Evolutionary conservation across 1,284 basidiomycete genomes (phyloP).

Genomic region (Microbotryum saponariae): DNA sequence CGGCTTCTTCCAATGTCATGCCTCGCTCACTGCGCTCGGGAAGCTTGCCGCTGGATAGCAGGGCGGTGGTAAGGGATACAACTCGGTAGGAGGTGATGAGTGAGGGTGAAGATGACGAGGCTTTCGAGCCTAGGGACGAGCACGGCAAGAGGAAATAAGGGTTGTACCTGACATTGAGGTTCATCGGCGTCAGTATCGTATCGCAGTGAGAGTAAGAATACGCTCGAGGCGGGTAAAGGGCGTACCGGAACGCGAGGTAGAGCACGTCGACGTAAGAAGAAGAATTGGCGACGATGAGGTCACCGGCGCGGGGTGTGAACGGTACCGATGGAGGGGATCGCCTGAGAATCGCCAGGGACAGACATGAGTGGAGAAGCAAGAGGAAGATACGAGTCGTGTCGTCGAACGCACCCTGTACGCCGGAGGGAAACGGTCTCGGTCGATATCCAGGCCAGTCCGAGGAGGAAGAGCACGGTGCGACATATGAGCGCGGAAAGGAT

Average conservation of each 20-base stretch:
- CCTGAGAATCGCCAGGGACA: neutral
- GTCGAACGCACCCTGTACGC: conserved; percentile 11
- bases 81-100: neutral
- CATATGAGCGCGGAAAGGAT: conserved; percentile 5
- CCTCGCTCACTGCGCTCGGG: conserved; percentile 14
- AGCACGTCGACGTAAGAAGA: conserved; percentile 37
- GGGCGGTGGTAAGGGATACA: neutral
- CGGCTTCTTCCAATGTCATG: conserved; percentile 18
- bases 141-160: conserved; percentile 31
- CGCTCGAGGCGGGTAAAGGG: too few relatives aligned
- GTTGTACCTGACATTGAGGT: conserved; percentile 17
- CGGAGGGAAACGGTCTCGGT: conserved; percentile 21
- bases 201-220: too few relatives aligned
- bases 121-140: conserved; percentile 17
- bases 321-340: conserved; percentile 15
- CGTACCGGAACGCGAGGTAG: conserved; percentile 30
- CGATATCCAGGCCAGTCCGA: conserved; percentile 24
- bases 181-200: too few relatives aligned
- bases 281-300: conserved; percentile 37
- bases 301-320: conserved; percentile 25
- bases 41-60: neutral
- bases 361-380: neutral
- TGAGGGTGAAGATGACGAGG: conserved; percentile 7
- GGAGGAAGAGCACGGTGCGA: conserved; percentile 15
- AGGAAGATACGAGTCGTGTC: too few relatives aligned